These are phyloP conservation scores for Chalciporus pseudorubinellus DNA, from an alignment of 768 basidiomycete genomes.

Conservation along the genomic window DNA sequence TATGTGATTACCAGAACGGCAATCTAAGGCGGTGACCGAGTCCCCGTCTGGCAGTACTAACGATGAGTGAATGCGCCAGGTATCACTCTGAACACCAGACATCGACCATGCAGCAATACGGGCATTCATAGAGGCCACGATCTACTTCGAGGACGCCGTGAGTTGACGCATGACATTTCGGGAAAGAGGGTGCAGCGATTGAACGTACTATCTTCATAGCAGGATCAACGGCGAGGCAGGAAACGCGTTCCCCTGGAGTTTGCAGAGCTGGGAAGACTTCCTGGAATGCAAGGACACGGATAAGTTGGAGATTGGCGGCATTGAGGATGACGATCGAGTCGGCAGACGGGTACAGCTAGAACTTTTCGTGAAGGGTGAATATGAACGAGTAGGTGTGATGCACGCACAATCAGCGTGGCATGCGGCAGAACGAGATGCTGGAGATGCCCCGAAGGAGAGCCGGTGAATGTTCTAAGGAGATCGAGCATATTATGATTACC, in stretches of 20 bases:
- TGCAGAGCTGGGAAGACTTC: slow-evolving; percentile 72
- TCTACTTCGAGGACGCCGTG: slow-evolving; percentile 40
- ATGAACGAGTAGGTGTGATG: background rate
- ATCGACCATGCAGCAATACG: slow-evolving; percentile 79
- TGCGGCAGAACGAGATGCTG: slow-evolving; percentile 57
- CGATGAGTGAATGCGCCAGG: slow-evolving; percentile 82
- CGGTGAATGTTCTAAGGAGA: slow-evolving; percentile 44
- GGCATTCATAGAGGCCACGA: slow-evolving; percentile 67
- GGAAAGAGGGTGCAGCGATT: slow-evolving; percentile 1
- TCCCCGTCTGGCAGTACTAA: slow-evolving; percentile 58
- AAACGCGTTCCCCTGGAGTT: slow-evolving; percentile 45
- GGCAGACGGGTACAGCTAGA: slow-evolving; percentile 69
- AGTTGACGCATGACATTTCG: slow-evolving; percentile 6
- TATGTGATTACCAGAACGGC: slow-evolving; percentile 59
- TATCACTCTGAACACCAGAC: slow-evolving; percentile 57
- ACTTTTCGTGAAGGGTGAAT: background rate
- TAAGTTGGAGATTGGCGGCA: slow-evolving; percentile 60
- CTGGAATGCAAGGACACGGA: slow-evolving; percentile 73
- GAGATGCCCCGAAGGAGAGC: slow-evolving; percentile 53
- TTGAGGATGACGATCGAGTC: slow-evolving; percentile 69
- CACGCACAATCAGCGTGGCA: slow-evolving; percentile 58
- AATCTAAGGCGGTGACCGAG: slow-evolving; percentile 62
- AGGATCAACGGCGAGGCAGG: slow-evolving; percentile 67
- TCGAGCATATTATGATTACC: slow-evolving; percentile 41
- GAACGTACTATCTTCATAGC: slow-evolving; percentile 76